Percentiles rank a stretch among this genome's conserved stretches.
phyloP scores from a whole-genome alignment of 352 stramenopile species.

The Phytopythium litorale region DNA sequence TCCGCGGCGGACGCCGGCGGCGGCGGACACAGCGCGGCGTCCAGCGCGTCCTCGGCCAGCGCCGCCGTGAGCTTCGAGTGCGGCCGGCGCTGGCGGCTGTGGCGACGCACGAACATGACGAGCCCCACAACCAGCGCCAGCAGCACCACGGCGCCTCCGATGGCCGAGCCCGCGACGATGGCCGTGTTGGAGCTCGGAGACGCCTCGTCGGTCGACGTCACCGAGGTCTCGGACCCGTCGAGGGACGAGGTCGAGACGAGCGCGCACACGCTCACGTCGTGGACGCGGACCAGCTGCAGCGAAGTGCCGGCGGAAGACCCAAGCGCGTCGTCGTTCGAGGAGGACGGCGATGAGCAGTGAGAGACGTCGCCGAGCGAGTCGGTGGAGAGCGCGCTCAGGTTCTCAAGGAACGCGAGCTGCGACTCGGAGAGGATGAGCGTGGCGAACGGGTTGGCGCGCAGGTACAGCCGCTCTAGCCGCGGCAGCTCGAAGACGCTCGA shows the following conservation, averaged over 20 bases:
- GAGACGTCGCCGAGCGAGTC: constrained; percentile 36
- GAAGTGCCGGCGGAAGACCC: constrained; percentile 11
- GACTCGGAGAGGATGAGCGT: constrained; percentile 23
- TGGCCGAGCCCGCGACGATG: not conserved
- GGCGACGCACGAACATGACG: constrained; percentile 13
- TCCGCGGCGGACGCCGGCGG: constrained; percentile 2
- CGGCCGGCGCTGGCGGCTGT: constrained; percentile 5
- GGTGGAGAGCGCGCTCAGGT: constrained; percentile 24
- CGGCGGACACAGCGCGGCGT: constrained; percentile 1
- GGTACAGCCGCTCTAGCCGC: constrained; percentile 31
- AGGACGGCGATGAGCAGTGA: constrained; percentile 2
- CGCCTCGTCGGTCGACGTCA: not conserved
- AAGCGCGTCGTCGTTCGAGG: constrained; percentile 2
- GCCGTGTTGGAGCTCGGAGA: not conserved
- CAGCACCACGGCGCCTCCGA: not conserved
- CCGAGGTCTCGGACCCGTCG: constrained; percentile 3
- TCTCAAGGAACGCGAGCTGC: constrained; percentile 40
- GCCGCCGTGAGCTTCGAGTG: constrained; percentile 7
- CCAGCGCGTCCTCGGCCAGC: constrained; percentile 4
- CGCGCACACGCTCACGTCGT: constrained; percentile 9
- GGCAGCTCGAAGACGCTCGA: constrained; percentile 35
- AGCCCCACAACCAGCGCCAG: not conserved
- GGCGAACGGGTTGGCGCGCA: constrained; percentile 38
- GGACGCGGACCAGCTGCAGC: constrained; percentile 16
- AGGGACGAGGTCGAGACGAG: constrained; percentile 9